These are phyloP conservation scores for Tripidium arundinaceum DNA, from an alignment of 202 grass and related monocot species.

Conservation along the genomic window DNA sequence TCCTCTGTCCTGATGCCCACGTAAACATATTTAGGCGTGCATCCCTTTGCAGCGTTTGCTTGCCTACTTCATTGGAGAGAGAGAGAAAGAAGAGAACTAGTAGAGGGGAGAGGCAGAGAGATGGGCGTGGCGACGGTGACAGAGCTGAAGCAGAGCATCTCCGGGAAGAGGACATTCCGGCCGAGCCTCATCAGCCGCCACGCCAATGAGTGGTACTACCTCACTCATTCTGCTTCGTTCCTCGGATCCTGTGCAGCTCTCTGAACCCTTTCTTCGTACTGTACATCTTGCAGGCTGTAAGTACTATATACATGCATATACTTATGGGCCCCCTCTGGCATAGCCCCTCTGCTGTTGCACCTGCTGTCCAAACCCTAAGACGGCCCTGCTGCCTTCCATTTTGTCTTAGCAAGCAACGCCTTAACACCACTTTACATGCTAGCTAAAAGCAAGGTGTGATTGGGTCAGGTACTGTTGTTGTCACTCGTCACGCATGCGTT, in stretches of 20 bases:
- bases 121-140: conserved; percentile 92
- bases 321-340: too few species aligned
- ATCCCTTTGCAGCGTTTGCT: not conserved
- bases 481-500: too few species aligned
- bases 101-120: conserved; percentile 23
- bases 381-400: too few species aligned
- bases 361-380: too few species aligned
- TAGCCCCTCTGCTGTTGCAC: too few species aligned
- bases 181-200: conserved; percentile 68
- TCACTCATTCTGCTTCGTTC: not conserved
- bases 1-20: conserved; percentile 14
- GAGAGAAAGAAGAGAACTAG: not conserved
- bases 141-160: conserved; percentile 91
- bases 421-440: too few species aligned
- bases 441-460: too few species aligned
- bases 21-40: conserved; percentile 23
- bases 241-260: not conserved
- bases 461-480: too few species aligned
- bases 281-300: conserved; percentile 50
- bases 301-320: too few species aligned
- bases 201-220: conserved; percentile 75
- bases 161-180: conserved; percentile 84
- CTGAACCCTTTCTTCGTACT: not conserved
- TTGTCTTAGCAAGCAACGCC: too few species aligned
- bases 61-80: not conserved